Evolutionary conservation across 2,329 filamentous ascomycete species (phyloP).

Genomic region (Fonsecaea pedrosoi): DNA sequence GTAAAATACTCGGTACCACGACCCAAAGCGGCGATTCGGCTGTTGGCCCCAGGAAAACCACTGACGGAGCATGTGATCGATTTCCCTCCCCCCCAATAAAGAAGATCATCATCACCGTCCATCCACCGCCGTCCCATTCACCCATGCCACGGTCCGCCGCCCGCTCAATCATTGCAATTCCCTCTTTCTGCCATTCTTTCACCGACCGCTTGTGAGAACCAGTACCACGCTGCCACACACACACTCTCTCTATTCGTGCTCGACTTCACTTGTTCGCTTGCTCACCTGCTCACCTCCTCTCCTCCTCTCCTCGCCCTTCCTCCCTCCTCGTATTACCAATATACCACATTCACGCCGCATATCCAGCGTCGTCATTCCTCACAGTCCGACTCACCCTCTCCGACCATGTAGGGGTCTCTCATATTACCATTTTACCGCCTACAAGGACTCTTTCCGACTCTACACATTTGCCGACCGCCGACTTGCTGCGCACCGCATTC

Average conservation of each 20-base stretch:
- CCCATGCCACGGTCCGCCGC: background rate
- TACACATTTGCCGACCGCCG: background rate
- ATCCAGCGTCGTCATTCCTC: background rate
- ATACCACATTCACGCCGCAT: background rate
- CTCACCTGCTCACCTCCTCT: background rate
- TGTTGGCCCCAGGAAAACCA: constrained; percentile 4
- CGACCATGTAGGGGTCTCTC: constrained; percentile 19
- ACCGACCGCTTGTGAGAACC: background rate
- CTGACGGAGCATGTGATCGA: constrained; percentile 28
- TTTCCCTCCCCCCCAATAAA: background rate
- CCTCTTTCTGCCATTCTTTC: background rate
- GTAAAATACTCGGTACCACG: too few relatives aligned
- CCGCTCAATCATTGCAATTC: background rate
- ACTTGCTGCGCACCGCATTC: background rate
- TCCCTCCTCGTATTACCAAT: background rate
- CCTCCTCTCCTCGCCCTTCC: background rate
- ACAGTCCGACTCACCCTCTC: background rate
- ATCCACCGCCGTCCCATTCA: background rate
- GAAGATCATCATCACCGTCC: constrained; percentile 16
- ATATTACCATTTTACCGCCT: background rate
- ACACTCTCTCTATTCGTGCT: background rate
- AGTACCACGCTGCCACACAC: background rate
- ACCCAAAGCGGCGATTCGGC: constrained; percentile 8
- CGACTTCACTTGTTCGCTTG: background rate
- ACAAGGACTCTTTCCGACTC: background rate